These are phyloP conservation scores for Elongisporangium prolatum DNA, from an alignment of 352 stramenopile species.

Conservation along the genomic window DNA sequence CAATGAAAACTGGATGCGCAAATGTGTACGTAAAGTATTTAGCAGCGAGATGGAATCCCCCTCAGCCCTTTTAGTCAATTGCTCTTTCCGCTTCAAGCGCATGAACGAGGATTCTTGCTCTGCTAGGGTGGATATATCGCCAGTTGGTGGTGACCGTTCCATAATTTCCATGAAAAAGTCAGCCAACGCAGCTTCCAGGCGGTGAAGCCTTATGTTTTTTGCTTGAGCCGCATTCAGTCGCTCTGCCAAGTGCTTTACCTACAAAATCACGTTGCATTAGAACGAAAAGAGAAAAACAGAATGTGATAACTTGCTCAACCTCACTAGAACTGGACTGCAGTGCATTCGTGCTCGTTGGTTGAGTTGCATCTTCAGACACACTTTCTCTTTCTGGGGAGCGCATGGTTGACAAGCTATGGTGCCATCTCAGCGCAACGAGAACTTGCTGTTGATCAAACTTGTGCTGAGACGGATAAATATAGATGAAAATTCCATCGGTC, in stretches of 20 bases:
- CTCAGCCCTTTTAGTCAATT: conserved; percentile 48
- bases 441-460: neutral
- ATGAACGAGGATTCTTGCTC: conserved; percentile 36
- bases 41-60: conserved; percentile 64
- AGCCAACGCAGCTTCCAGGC: conserved; percentile 57
- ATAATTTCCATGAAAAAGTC: conserved; percentile 77
- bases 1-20: conserved; percentile 56
- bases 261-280: neutral
- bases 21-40: conserved; percentile 59
- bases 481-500: neutral
- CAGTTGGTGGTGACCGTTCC: conserved; percentile 22
- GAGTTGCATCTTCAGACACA: neutral
- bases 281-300: neutral
- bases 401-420: neutral
- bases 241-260: conserved; percentile 62
- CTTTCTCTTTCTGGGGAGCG: conserved; percentile 5
- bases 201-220: conserved; percentile 56
- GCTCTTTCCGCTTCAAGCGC: conserved; percentile 45
- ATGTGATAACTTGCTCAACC: neutral
- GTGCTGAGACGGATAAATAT: neutral
- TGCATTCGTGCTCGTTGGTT: neutral
- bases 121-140: conserved; percentile 3
- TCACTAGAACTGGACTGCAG: neutral
- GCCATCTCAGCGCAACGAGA: neutral
- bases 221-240: conserved; percentile 56